Base-by-base conservation (phyloP, 2,329 filamentous ascomycete genomes). In the Pseudogymnoascus sp. region DNA sequence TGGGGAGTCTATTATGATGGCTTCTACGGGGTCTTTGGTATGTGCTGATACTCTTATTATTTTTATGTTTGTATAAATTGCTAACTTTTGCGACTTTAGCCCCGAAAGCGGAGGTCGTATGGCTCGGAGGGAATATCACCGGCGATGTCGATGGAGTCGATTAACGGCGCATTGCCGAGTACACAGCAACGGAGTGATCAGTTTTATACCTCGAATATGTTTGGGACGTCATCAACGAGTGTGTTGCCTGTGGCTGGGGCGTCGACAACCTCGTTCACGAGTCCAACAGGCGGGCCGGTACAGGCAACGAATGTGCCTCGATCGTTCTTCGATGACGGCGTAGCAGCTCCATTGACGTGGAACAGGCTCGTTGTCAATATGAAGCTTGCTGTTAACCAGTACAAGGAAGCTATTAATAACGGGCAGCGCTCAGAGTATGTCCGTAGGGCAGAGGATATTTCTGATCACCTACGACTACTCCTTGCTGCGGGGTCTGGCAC, bases 401-500 rank as follows among this genome's bases (percentile, higher is more conserved):
- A 97, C 75, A 86, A 92, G 53, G 89, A 96, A 68, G 90, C 91
- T n/a, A 90, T 99, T 70, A 88, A 87, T 66, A 89, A 86, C 70
- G 88, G 87, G 66, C 87, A 89, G 71, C 87, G 93, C 26, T 90
- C 92, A 2, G 92, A 97, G 73, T 97, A 96, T 74, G 95, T 97
- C 26, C 88, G 89, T 64, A 85, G 90, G 66, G 95, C 95, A n/a
- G 95, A 99, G 76, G 93, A 99, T 73, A 97, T 99, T 61, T 97
- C 95, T 4, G 95, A 99, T 74, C 93, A 99, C 74, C 80, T 99
- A 63, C 89, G 95, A 63, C 82, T 97, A 67, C 84, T 99, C 6
- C 85, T 99, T n/a, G 93, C 93, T 31, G 95, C 95, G 63, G 95
- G 93, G 7, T 99, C 95, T 35, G 92, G 93, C 63, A 99, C 95